Conservation (phyloP, 2,329 filamentous ascomycete genomes). For the Colletotrichum magnum region DNA sequence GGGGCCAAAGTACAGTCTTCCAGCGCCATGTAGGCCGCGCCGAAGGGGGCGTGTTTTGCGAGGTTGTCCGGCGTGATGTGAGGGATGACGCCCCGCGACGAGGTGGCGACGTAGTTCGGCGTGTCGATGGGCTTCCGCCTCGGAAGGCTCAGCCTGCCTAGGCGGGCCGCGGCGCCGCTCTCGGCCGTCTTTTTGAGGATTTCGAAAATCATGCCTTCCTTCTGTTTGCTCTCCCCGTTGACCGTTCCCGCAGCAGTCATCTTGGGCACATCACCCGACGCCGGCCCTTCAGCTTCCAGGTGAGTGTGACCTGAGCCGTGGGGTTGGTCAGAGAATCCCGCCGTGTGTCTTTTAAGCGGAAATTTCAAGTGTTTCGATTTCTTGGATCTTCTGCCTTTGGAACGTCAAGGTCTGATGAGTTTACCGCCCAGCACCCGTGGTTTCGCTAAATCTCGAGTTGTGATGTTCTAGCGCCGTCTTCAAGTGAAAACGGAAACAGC, state of each 20-base stretch:
- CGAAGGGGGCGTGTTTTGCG: conserved; percentile 73
- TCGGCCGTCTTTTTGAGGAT: conserved; percentile 58
- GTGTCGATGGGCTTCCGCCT: conserved; percentile 80
- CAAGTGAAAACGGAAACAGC: conserved; percentile 21
- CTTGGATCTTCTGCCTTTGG: neutral
- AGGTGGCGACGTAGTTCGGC: conserved; percentile 84
- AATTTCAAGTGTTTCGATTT: neutral
- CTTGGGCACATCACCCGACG: conserved; percentile 31
- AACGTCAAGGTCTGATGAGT: neutral
- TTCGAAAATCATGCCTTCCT: conserved; percentile 58
- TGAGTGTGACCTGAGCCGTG: conserved; percentile 16
- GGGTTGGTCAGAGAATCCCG: neutral
- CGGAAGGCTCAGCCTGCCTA: conserved; percentile 76
- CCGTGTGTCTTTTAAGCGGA: too few relatives aligned
- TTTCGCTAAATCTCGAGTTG: conserved; percentile 13
- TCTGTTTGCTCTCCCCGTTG: conserved; percentile 31
- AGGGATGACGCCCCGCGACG: conserved; percentile 87
- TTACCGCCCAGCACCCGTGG: conserved; percentile 2
- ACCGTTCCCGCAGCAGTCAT: conserved; percentile 42
- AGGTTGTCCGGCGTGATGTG: conserved; percentile 92
- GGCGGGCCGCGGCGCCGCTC: conserved; percentile 67
- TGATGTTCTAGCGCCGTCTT: conserved; percentile 32
- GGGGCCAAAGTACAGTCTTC: conserved; percentile 83
- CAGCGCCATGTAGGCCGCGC: conserved; percentile 83
- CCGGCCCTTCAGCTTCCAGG: neutral